Conservation (phyloP, 1,284 basidiomycete species). For the Sanghuangporus sanghuang region DNA sequence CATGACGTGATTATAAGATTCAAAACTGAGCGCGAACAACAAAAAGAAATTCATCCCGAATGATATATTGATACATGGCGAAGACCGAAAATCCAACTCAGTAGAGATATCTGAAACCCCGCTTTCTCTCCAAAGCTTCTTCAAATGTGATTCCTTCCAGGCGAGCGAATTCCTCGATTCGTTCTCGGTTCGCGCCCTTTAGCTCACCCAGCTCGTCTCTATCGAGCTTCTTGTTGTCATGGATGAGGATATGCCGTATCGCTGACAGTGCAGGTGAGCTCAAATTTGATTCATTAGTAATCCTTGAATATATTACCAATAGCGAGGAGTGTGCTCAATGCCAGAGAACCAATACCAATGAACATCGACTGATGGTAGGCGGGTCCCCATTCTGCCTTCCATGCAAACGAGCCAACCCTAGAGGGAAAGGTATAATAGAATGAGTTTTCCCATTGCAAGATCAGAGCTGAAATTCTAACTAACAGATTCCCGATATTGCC, state of each 20-base stretch:
- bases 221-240: conserved; percentile 32
- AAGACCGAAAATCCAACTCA: conserved; percentile 17
- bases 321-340: conserved; percentile 26
- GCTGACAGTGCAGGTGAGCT: conserved; percentile 22
- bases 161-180: conserved; percentile 34
- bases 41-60: no score
- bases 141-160: conserved; percentile 34
- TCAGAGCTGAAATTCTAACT: background rate
- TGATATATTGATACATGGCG: no score
- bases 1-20: no score
- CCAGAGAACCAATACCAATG: conserved; percentile 30
- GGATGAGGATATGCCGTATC: conserved; percentile 30
- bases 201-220: conserved; percentile 31
- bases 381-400: conserved; percentile 35
- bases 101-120: conserved; percentile 39
- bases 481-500: conserved; percentile 37
- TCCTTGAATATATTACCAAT: conserved; percentile 22
- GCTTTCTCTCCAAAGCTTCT: conserved; percentile 33
- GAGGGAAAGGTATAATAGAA: background rate
- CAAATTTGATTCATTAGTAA: conserved; percentile 19
- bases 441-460: background rate
- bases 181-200: conserved; percentile 27
- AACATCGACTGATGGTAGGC: conserved; percentile 35
- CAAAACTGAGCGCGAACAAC: no score
- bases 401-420: conserved; percentile 34